A percentile compares a stretch with the other conserved stretches of the same genome.
These are phyloP conservation scores for Coemansia sp. DNA, from an alignment of 192 early-diverging fungal genomes.

Conservation along the genomic window DNA sequence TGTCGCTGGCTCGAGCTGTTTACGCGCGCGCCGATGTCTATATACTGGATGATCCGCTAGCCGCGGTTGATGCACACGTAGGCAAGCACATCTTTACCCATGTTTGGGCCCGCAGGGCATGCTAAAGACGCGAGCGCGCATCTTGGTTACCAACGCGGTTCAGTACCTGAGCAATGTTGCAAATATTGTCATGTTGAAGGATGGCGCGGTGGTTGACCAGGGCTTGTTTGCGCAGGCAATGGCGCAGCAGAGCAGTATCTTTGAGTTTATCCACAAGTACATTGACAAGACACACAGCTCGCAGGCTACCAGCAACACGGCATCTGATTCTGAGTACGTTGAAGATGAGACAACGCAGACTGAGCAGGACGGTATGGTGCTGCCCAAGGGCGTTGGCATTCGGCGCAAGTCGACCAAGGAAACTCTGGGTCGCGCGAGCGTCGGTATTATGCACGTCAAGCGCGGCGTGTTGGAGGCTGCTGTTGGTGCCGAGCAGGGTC, in stretches of 20 bases:
- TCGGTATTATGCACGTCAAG: conserved; percentile 26
- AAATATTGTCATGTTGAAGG: conserved; percentile 51
- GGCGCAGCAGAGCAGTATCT: conserved; percentile 39
- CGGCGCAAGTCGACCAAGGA: conserved; percentile 37
- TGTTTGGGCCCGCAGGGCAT: conserved; percentile 55
- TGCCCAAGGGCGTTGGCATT: conserved; percentile 25
- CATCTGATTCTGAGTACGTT: conserved; percentile 30
- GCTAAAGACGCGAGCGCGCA: conserved; percentile 53
- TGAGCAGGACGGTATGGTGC: conserved; percentile 20
- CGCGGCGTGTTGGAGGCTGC: not conserved
- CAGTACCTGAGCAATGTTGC: conserved; percentile 55
- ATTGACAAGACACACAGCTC: conserved; percentile 21
- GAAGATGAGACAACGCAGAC: conserved; percentile 26
- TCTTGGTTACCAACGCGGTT: conserved; percentile 63
- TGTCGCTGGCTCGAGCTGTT: conserved; percentile 67
- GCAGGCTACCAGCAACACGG: conserved; percentile 14
- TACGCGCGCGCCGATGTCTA: conserved; percentile 65
- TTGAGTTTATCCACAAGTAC: conserved; percentile 53
- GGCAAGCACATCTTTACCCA: conserved; percentile 61
- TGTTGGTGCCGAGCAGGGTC: conserved; percentile 30
- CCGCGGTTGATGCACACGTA: conserved; percentile 68
- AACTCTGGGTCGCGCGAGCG: conserved; percentile 55
- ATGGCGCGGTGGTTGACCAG: conserved; percentile 55
- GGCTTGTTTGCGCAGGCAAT: conserved; percentile 57
- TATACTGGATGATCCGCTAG: conserved; percentile 72